Conservation (phyloP, 1,284 basidiomycete species). For the Heterobasidion irregulare region DNA sequence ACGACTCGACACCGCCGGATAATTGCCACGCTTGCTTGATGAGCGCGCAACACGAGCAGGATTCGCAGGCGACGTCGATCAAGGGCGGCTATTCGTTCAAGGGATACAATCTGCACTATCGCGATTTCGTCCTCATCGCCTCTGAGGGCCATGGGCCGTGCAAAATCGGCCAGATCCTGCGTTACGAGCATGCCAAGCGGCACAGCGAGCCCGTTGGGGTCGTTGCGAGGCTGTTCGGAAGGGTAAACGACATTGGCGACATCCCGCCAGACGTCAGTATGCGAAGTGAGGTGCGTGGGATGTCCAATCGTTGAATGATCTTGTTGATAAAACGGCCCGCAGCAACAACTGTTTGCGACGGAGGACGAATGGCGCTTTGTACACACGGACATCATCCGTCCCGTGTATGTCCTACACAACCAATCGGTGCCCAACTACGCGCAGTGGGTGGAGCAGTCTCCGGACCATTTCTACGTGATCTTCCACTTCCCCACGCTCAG, state of each 20-base stretch:
- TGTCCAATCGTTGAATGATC: neutral
- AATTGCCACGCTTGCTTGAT: constrained; percentile 8
- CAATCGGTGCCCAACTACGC: constrained; percentile 25
- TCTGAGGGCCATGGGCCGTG: constrained; percentile 24
- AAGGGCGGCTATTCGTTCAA: constrained; percentile 31
- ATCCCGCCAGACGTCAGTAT: constrained; percentile 18
- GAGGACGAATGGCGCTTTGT: constrained; percentile 23
- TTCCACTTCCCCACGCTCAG: constrained; percentile 38
- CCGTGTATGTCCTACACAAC: constrained; percentile 35
- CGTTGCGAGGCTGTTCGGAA: constrained; percentile 24
- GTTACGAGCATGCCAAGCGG: constrained; percentile 2
- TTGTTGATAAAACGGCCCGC: neutral
- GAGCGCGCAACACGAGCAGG: constrained; percentile 18
- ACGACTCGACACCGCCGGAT: neutral
- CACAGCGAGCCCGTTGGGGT: constrained; percentile 9
- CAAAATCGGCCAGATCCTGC: constrained; percentile 26
- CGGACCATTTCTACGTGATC: constrained; percentile 46
- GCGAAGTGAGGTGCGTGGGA: constrained; percentile 29
- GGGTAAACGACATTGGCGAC: constrained; percentile 21
- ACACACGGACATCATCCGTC: constrained; percentile 32
- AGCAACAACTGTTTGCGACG: constrained; percentile 41
- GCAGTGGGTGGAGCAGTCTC: constrained; percentile 42
- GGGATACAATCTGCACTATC: constrained; percentile 37
- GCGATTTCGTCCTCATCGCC: constrained; percentile 48
- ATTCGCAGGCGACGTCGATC: constrained; percentile 17